Conservation (phyloP, 331 rosid genomes). For the Stylosanthes scabra region DNA sequence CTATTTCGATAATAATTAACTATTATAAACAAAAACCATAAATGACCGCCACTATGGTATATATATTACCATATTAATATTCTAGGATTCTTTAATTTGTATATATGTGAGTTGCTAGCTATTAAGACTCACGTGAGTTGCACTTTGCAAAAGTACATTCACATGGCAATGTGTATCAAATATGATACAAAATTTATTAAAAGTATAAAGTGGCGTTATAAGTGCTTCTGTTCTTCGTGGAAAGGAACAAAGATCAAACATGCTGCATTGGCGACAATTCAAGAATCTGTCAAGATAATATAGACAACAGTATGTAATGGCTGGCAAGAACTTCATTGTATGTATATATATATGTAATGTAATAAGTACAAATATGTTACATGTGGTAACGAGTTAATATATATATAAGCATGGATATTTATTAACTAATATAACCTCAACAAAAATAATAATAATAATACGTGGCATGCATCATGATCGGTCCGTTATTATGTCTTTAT, state of each 20-base stretch:
- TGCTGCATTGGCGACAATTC: conserved; percentile 51
- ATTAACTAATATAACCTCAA: not conserved
- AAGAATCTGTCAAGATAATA: conserved; percentile 46
- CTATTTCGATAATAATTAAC: too few species aligned
- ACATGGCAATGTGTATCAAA: conserved; percentile 73
- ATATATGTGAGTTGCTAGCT: conserved; percentile 62
- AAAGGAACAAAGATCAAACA: conserved; percentile 38
- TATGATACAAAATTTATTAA: conserved; percentile 68
- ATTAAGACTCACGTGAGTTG: conserved; percentile 89
- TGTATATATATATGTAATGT: not conserved
- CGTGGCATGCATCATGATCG: too few species aligned
- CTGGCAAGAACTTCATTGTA: conserved; percentile 18
- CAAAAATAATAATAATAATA: not conserved
- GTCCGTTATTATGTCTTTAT: too few species aligned
- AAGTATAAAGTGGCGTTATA: conserved; percentile 69
- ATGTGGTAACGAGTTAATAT: conserved; percentile 12
- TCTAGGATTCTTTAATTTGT: conserved; percentile 44
- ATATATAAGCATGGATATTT: too few species aligned
- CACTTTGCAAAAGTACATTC: conserved; percentile 97
- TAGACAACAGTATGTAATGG: conserved; percentile 10
- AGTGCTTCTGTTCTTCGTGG: conserved; percentile 59
- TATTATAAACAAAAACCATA: too few species aligned
- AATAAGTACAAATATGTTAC: not conserved
- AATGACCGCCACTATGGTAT: not conserved
- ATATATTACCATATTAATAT: conserved; percentile 25